Conservation (phyloP, 495 filamentous ascomycete species). For the Aspergillus nanangensis region DNA sequence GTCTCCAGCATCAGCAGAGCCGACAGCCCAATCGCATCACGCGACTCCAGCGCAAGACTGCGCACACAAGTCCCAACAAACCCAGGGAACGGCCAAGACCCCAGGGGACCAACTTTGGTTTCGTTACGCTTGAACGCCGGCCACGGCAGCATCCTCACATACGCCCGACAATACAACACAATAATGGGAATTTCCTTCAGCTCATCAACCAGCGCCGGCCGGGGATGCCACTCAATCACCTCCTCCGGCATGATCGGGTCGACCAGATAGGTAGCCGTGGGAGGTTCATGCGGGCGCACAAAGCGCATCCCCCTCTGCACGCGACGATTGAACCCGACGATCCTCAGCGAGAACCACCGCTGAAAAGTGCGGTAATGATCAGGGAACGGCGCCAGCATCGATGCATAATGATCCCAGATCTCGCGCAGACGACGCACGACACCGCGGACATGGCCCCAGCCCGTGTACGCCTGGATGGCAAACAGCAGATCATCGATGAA, state of each 20-base stretch:
- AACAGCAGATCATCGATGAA: background rate
- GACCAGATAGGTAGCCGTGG: background rate
- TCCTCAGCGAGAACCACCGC: background rate
- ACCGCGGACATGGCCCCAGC: background rate
- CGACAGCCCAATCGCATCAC: background rate
- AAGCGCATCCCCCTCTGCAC: background rate
- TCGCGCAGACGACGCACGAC: background rate
- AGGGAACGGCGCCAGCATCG: background rate
- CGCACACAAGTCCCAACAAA: background rate
- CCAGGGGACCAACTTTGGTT: background rate
- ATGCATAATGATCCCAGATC: background rate
- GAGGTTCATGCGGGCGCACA: background rate
- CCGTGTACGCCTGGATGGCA: background rate
- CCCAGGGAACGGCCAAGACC: background rate
- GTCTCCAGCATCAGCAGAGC: background rate
- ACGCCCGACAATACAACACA: background rate
- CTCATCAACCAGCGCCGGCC: background rate
- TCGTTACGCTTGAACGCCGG: background rate
- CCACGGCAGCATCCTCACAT: background rate
- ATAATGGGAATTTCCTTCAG: background rate
- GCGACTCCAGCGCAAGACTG: background rate
- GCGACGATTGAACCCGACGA: background rate
- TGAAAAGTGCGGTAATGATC: background rate
- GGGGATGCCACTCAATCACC: background rate
- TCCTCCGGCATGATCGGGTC: background rate